Conservation (phyloP, 78 protist species). For the Dictyostelium firmibasis region DNA sequence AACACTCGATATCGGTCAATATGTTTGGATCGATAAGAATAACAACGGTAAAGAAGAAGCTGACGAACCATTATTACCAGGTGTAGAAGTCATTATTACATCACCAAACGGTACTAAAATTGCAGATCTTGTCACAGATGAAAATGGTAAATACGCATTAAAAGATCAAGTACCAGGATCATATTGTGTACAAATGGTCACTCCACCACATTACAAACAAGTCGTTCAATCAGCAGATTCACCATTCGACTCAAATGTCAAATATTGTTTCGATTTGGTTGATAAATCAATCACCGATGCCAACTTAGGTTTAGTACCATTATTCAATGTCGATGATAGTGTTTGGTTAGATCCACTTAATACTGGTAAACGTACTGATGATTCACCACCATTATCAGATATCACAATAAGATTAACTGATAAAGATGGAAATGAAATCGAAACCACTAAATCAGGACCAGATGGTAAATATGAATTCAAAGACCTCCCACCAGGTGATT, state of each 20-base stretch:
- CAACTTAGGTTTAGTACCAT: background rate
- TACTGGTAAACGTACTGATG: background rate
- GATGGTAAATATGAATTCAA: too few species aligned
- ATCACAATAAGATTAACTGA: background rate
- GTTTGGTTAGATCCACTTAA: constrained; percentile 8
- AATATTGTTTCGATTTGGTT: background rate
- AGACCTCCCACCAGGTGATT: too few species aligned
- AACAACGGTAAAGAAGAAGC: constrained; percentile 4
- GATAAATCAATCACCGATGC: background rate
- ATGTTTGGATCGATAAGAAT: background rate
- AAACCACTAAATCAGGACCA: too few species aligned
- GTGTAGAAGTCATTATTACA: background rate
- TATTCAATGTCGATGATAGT: background rate
- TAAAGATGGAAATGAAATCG: constrained; percentile 13
- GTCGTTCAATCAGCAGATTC: background rate
- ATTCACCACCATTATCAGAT: background rate
- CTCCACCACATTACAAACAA: constrained; percentile 11
- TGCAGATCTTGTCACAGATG: background rate
- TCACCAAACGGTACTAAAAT: background rate
- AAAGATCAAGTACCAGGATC: constrained; percentile 24
- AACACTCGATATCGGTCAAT: constrained; percentile 2
- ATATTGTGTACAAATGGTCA: background rate
- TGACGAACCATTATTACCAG: background rate
- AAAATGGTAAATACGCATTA: background rate
- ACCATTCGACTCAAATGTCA: background rate